phyloP scores from a whole-genome alignment of 1,284 basidiomycete species.

The Ganoderma sinense region DNA sequence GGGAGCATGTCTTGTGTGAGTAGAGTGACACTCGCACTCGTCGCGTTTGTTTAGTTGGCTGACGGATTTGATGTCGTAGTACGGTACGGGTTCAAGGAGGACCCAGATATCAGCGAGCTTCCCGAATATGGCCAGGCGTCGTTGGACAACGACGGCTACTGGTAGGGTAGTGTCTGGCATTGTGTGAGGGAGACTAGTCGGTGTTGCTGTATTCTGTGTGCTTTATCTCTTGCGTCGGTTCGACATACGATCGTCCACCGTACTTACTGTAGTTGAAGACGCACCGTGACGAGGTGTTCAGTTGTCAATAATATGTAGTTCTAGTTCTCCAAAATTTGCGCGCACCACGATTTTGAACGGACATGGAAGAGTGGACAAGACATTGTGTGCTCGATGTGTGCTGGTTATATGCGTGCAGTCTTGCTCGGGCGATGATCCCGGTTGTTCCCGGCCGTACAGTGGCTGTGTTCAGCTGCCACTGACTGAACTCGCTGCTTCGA shows the following conservation, averaged over 20 bases:
- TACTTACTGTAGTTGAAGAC: too few species aligned
- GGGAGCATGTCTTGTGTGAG: conserved; percentile 42
- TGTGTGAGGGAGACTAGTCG: not conserved
- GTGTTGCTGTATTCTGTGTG: not conserved
- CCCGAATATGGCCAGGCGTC: conserved; percentile 16
- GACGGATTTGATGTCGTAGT: not conserved
- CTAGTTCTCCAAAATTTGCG: too few species aligned
- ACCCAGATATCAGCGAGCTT: conserved; percentile 12
- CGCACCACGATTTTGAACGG: too few species aligned
- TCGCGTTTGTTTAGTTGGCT: not conserved
- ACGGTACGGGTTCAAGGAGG: conserved; percentile 20
- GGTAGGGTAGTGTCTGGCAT: not conserved
- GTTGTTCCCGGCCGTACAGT: not conserved
- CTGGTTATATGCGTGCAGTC: too few species aligned
- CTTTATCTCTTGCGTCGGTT: not conserved
- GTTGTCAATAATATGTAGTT: too few species aligned
- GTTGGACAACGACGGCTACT: not conserved
- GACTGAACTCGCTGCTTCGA: too few species aligned
- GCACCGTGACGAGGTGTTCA: too few species aligned
- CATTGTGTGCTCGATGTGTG: too few species aligned
- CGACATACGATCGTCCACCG: not conserved
- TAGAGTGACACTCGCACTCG: not conserved
- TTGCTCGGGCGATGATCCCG: not conserved
- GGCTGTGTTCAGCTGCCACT: not conserved
- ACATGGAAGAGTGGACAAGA: too few species aligned